These are phyloP conservation scores for Parasarocladium wereldwijsianum DNA, from an alignment of 2,329 filamentous ascomycete species.

Conservation along the genomic window DNA sequence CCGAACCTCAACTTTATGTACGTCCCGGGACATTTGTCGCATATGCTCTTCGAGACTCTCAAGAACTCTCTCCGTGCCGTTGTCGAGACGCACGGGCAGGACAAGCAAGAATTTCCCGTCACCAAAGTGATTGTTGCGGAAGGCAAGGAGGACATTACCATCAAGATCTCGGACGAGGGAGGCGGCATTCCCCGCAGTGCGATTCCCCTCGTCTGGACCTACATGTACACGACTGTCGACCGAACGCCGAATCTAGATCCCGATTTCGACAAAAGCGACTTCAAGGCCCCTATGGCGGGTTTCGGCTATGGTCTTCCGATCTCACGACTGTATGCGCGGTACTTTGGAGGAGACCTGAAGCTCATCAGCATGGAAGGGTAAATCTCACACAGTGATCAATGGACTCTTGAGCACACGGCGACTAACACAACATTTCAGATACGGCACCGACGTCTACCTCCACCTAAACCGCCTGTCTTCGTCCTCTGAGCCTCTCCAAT, in stretches of 20 bases:
- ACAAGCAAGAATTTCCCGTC: slow-evolving; percentile 90
- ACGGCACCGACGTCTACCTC: slow-evolving; percentile 96
- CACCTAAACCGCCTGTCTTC: slow-evolving; percentile 92
- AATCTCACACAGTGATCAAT: slow-evolving; percentile 19
- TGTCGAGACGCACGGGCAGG: slow-evolving; percentile 85
- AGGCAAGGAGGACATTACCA: slow-evolving; percentile 96
- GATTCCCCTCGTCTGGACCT: slow-evolving; percentile 98
- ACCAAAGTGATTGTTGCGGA: slow-evolving; percentile 97
- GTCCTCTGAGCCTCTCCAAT: slow-evolving; percentile 93
- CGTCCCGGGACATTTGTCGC: slow-evolving; percentile 92
- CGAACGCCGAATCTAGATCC: slow-evolving; percentile 88
- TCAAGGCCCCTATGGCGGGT: slow-evolving; percentile 97
- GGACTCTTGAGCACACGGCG: neutral
- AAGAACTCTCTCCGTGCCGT: slow-evolving; percentile 97
- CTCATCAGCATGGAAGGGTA: slow-evolving; percentile 99
- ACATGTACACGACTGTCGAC: slow-evolving; percentile 99
- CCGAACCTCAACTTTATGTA: slow-evolving; percentile 98
- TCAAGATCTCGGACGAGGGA: slow-evolving; percentile 94
- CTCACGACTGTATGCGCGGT: slow-evolving; percentile 82
- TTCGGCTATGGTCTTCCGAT: slow-evolving; percentile 98
- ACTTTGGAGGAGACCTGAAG: slow-evolving; percentile 95
- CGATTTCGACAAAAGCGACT: slow-evolving; percentile 97
- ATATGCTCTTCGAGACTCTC: slow-evolving; percentile 98
- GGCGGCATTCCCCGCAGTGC: slow-evolving; percentile 86
- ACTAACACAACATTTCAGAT: slow-evolving; percentile 40